Base-by-base conservation (phyloP, 225 moss, liverwort and hornwort genomes). In the Asterella californica region DNA sequence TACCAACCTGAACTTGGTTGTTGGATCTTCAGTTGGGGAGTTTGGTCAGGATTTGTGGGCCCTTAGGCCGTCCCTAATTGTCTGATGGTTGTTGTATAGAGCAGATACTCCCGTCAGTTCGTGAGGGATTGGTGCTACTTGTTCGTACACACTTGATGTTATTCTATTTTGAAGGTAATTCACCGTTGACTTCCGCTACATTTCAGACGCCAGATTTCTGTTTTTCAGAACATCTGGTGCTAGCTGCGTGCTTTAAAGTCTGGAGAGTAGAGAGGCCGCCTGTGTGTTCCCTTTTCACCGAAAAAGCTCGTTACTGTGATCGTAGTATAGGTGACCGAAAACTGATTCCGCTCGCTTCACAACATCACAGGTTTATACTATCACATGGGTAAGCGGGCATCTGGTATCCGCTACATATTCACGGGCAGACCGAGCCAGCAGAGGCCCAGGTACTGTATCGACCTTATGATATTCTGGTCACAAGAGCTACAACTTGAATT, bases 71-170 rank as follows among this genome's bases (percentile, higher is more conserved):
- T 12, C 45, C 47, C n/a, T 38, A 34, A 72, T n/a, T 46, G 10
- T 74, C 46, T 52, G 0, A 17, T 73, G 74, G 10, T 50, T 74
- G 33, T 57, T 80, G 54, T 71, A 24, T 57, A 76, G 72, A 42
- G 81, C 93, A 99, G 99, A 89, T 92, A 57, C 93, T 95, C 46
- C 99, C 99, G 70, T 91, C 99, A 24, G 91, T 99, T 76, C 93
- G 91, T 83, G 97, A 95, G 81, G 99, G 88, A 33, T 85, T 92
- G 83, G 57, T 92, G 63, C 84, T 99, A 75, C 73, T 95, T 83
- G 78, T 99, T 85, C 95, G 97, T 79, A 91, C 97, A 79, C 97
- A 99, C 77, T 84, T 99, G 57, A 99, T 99, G 99, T 88, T 95
- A 63, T 99, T 95, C 80, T 99, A 99, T 75, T 99, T 99, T 86